These are phyloP conservation scores for Aspergillus panamensis DNA, from an alignment of 495 filamentous ascomycete species.

Conservation along the genomic window DNA sequence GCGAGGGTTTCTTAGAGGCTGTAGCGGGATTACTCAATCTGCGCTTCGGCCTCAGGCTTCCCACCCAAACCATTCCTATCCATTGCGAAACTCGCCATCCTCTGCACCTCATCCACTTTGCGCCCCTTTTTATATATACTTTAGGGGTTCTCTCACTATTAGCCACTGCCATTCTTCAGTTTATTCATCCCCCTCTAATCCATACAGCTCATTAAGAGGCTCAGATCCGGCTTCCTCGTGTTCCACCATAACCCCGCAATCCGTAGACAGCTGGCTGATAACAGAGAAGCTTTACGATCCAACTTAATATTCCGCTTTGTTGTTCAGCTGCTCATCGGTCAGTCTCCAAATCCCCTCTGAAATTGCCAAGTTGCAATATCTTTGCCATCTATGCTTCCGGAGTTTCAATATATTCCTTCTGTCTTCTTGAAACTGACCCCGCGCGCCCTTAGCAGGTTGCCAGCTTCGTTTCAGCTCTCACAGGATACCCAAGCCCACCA, in stretches of 20 bases:
- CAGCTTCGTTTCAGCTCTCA: background rate
- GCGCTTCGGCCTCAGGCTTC: too few species aligned
- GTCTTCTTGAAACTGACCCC: background rate
- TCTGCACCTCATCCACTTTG: too few species aligned
- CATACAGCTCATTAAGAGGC: background rate
- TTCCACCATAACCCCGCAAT: constrained; percentile 5
- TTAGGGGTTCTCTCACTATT: background rate
- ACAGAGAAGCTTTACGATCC: background rate
- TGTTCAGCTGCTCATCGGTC: background rate
- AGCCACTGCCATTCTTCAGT: background rate
- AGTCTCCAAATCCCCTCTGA: background rate
- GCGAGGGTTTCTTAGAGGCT: background rate
- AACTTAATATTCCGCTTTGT: background rate
- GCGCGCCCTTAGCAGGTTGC: background rate
- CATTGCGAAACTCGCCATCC: too few species aligned
- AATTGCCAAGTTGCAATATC: background rate
- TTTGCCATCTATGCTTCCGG: background rate
- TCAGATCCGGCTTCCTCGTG: background rate
- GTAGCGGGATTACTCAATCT: too few species aligned
- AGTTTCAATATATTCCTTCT: background rate
- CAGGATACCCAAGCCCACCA: background rate
- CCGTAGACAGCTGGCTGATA: background rate
- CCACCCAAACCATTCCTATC: too few species aligned
- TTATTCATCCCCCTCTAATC: background rate
- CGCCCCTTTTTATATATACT: too few species aligned